Conservation (phyloP, 2,329 filamentous ascomycete species). For the Colletotrichum karsti region DNA sequence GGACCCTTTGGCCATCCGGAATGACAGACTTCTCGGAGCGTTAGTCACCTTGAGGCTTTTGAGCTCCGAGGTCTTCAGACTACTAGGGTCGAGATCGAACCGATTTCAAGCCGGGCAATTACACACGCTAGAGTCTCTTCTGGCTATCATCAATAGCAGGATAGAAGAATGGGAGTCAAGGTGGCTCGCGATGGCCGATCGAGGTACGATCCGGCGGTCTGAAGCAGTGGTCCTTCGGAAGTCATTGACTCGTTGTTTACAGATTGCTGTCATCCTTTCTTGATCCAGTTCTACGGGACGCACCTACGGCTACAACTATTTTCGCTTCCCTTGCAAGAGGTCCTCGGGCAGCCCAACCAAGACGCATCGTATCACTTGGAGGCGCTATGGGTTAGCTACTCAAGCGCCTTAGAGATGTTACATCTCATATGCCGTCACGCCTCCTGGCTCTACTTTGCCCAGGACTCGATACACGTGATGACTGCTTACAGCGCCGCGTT, state of each 20-base stretch:
- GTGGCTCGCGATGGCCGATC: conserved; percentile 28
- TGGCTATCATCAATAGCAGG: conserved; percentile 32
- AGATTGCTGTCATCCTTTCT: conserved; percentile 41
- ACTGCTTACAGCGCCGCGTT: conserved; percentile 49
- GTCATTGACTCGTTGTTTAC: background rate
- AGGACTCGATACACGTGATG: conserved; percentile 52
- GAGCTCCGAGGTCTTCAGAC: conserved; percentile 42
- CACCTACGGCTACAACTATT: conserved; percentile 47
- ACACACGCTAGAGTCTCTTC: conserved; percentile 34
- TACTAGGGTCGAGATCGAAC: conserved; percentile 31
- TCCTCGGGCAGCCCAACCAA: conserved; percentile 33
- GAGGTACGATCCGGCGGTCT: background rate
- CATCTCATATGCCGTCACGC: conserved; percentile 39
- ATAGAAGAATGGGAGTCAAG: conserved; percentile 35
- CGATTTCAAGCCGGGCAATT: conserved; percentile 20
- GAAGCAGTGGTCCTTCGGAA: background rate
- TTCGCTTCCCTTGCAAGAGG: conserved; percentile 43
- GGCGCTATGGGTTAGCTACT: conserved; percentile 41
- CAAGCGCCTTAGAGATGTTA: conserved; percentile 39
- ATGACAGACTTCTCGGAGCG: conserved; percentile 45
- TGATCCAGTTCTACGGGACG: conserved; percentile 47
- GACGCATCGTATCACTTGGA: conserved; percentile 36
- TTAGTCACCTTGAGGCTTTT: conserved; percentile 45
- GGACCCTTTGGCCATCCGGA: conserved; percentile 38
- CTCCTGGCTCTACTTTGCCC: conserved; percentile 45